Evolutionary conservation across 78 protist genomes (phyloP).

Genomic region (Dictyostelium citrinum): DNA sequence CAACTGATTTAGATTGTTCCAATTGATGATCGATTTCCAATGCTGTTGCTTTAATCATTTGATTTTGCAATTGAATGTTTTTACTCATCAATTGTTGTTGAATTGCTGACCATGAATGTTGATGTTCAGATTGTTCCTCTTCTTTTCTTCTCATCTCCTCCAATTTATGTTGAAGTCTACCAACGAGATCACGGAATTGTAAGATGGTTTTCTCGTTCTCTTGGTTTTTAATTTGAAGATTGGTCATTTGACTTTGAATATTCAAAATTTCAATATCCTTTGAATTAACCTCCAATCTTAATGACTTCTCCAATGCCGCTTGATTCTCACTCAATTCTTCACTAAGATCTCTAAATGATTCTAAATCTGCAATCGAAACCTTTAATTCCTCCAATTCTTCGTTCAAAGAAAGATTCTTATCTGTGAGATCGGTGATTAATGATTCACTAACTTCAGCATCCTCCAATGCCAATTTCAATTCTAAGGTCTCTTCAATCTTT

Average conservation of each 20-base stretch:
- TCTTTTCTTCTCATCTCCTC: slow-evolving; percentile 64
- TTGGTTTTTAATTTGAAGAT: slow-evolving; percentile 13
- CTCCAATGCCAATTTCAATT: slow-evolving; percentile 65
- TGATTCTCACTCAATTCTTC: slow-evolving; percentile 70
- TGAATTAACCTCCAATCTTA: slow-evolving; percentile 32
- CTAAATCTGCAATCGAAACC: slow-evolving; percentile 47
- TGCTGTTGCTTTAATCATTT: slow-evolving; percentile 46
- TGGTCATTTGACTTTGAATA: slow-evolving; percentile 55
- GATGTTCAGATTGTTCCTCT: slow-evolving; percentile 57
- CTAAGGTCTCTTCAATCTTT: slow-evolving; percentile 37
- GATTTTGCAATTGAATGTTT: slow-evolving; percentile 63
- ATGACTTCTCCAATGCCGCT: slow-evolving; percentile 59
- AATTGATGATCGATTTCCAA: slow-evolving; percentile 74
- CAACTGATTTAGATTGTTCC: slow-evolving; percentile 19
- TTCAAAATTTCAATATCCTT: slow-evolving; percentile 68
- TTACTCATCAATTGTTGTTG: slow-evolving; percentile 46
- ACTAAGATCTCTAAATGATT: slow-evolving; percentile 56
- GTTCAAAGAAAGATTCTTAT: slow-evolving; percentile 54
- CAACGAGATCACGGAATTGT: slow-evolving; percentile 68
- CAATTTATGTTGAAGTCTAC: slow-evolving; percentile 46
- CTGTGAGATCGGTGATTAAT: slow-evolving; percentile 52
- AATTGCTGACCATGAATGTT: slow-evolving; percentile 13
- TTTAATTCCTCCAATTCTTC: slow-evolving; percentile 58
- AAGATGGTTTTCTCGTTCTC: slow-evolving; percentile 51
- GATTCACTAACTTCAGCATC: slow-evolving; percentile 47